Conservation (phyloP, 495 filamentous ascomycete species). For the Hyaloscypha variabilis region DNA sequence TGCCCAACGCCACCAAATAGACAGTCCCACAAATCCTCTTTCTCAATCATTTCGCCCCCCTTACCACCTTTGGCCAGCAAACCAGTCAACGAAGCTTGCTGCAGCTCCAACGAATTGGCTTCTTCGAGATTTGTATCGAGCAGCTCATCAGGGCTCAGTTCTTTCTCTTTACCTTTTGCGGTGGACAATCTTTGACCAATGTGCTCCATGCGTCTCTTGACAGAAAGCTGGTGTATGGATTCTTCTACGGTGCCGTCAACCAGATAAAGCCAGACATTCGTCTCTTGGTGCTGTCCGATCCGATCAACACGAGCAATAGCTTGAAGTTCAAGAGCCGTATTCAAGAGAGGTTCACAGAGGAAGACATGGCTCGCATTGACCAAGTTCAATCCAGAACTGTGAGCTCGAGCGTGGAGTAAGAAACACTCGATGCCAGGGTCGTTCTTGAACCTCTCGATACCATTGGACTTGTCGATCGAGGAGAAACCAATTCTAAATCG, state of each 20-base stretch:
- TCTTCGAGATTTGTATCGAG: conserved; percentile 47
- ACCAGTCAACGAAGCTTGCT: conserved; percentile 65
- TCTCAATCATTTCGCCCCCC: conserved; percentile 79
- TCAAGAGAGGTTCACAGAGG: conserved; percentile 89
- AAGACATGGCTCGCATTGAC: conserved; percentile 94
- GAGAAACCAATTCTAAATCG: conserved; percentile 71
- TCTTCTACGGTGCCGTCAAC: conserved; percentile 87
- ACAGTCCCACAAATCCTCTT: conserved; percentile 87
- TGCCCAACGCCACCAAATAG: conserved; percentile 61
- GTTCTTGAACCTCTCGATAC: conserved; percentile 72
- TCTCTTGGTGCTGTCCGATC: conserved; percentile 85
- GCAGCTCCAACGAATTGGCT: conserved; percentile 81
- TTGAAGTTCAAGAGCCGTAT: conserved; percentile 90
- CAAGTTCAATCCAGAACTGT: conserved; percentile 85
- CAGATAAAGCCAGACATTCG: conserved; percentile 95
- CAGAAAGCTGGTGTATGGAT: conserved; percentile 84
- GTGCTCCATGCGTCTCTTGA: conserved; percentile 74
- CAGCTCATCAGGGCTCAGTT: conserved; percentile 30
- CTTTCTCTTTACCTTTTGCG: conserved; percentile 36
- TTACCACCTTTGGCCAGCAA: conserved; percentile 69
- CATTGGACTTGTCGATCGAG: conserved; percentile 60
- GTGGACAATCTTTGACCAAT: conserved; percentile 53
- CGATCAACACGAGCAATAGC: conserved; percentile 92
- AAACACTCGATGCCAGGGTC: conserved; percentile 82
- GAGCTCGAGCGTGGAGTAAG: conserved; percentile 82